phyloP scores from a whole-genome alignment of 352 stramenopile species.

The Phytophthora multivora region DNA sequence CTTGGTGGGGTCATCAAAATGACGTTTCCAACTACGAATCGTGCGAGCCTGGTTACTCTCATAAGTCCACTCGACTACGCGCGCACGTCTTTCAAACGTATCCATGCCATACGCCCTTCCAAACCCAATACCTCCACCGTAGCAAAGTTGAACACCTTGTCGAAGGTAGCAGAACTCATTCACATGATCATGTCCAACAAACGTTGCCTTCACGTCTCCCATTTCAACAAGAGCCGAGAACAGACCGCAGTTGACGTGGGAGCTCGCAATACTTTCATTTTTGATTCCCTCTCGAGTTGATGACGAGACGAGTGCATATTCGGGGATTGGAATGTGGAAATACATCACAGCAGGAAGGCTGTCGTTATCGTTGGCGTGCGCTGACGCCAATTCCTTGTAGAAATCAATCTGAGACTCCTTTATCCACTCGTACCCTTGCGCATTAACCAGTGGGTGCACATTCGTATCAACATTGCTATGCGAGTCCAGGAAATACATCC shows the following conservation, averaged over 20 bases:
- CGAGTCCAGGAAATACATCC: conserved; percentile 80
- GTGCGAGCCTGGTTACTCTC: conserved; percentile 37
- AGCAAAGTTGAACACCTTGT: conserved; percentile 61
- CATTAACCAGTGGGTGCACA: conserved; percentile 31
- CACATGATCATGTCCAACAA: conserved; percentile 64
- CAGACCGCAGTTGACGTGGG: conserved; percentile 36
- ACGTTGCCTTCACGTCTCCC: conserved; percentile 66
- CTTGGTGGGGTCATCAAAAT: conserved; percentile 36
- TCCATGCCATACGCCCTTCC: conserved; percentile 37
- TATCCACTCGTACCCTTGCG: conserved; percentile 48
- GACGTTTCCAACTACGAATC: conserved; percentile 51
- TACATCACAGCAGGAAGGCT: conserved; percentile 55
- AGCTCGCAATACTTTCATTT: conserved; percentile 33
- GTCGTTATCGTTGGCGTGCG: conserved; percentile 10
- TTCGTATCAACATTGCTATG: conserved; percentile 36
- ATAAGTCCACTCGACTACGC: conserved; percentile 52
- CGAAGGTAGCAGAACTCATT: conserved; percentile 67
- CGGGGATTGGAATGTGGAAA: conserved; percentile 67
- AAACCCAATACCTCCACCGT: conserved; percentile 55
- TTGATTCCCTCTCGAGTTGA: conserved; percentile 29
- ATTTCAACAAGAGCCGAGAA: conserved; percentile 50
- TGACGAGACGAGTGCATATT: conserved; percentile 40
- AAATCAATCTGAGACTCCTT: conserved; percentile 53
- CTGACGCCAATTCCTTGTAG: conserved; percentile 38
- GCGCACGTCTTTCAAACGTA: conserved; percentile 36